phyloP scores from a whole-genome alignment of 2,329 filamentous ascomycete species.

The Arthrobotrys pseudoclavata region DNA sequence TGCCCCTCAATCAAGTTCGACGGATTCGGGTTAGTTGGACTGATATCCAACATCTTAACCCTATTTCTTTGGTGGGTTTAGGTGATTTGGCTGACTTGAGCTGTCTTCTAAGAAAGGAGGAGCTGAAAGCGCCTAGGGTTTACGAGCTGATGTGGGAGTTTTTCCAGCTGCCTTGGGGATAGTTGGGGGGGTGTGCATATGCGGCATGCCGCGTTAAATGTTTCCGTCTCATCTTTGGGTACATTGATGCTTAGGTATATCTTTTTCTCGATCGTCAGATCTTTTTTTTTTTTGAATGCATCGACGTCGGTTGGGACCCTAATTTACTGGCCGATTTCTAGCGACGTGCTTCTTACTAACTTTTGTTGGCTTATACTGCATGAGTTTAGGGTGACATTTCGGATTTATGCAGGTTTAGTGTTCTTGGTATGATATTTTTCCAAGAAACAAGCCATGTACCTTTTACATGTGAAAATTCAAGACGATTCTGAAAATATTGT shows the following conservation, averaged over 20 bases:
- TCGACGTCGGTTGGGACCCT: constrained; percentile 17
- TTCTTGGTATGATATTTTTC: background rate
- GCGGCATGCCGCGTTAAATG: constrained; percentile 9
- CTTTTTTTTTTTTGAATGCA: constrained; percentile 8
- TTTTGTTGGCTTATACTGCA: constrained; percentile 26
- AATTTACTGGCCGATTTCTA: constrained; percentile 10
- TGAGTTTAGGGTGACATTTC: constrained; percentile 12
- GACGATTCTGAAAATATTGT: background rate
- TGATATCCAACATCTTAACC: constrained; percentile 36
- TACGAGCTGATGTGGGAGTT: constrained; percentile 1
- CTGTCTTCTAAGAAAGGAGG: background rate
- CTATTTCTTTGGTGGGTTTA: constrained; percentile 8
- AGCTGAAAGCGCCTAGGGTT: constrained; percentile 13
- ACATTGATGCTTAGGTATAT: background rate
- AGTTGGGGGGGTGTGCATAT: constrained; percentile 16
- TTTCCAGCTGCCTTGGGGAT: constrained; percentile 8
- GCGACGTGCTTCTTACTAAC: constrained; percentile 10
- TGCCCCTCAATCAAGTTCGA: constrained; percentile 22
- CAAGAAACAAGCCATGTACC: background rate
- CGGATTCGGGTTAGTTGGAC: constrained; percentile 39
- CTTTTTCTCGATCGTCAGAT: constrained; percentile 8
- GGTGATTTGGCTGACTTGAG: constrained; percentile 10
- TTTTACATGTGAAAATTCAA: constrained; percentile 26
- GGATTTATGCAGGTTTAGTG: constrained; percentile 19
- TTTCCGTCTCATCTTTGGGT: constrained; percentile 24